These are phyloP conservation scores for Micromonas pusilla DNA, from an alignment of 139 green algal genomes.

Conservation along the genomic window DNA sequence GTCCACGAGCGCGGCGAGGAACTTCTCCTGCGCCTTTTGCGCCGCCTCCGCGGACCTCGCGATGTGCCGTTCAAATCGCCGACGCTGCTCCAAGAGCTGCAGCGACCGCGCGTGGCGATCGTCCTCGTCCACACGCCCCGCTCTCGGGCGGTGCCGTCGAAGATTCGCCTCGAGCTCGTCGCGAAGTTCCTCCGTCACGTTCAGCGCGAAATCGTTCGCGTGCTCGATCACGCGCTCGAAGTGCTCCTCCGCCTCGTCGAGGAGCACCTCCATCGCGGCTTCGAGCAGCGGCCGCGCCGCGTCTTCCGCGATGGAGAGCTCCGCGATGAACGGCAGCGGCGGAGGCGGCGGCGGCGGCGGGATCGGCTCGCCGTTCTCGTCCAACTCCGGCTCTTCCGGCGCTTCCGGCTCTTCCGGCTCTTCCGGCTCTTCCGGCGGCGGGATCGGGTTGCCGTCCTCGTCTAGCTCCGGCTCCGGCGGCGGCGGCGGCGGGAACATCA, in stretches of 20 bases:
- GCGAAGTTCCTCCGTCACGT: slow-evolving; percentile 33
- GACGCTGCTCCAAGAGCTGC: background rate
- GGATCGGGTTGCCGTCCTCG: background rate
- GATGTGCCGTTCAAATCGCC: background rate
- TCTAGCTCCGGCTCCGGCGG: background rate
- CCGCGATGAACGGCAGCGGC: background rate
- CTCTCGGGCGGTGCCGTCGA: slow-evolving; percentile 48
- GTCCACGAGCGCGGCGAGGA: background rate
- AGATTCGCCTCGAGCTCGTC: slow-evolving; percentile 55
- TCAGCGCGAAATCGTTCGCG: background rate
- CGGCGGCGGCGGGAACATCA: background rate
- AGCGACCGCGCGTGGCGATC: background rate
- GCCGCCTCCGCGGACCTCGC: background rate
- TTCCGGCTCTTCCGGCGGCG: background rate
- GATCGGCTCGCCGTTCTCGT: background rate
- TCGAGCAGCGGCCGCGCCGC: background rate
- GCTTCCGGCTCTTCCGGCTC: background rate
- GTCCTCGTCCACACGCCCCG: slow-evolving; percentile 47
- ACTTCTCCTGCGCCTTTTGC: background rate
- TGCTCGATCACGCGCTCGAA: background rate
- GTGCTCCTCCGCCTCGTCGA: background rate
- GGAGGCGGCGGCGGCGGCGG: too few species aligned
- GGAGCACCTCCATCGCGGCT: background rate
- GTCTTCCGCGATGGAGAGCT: background rate
- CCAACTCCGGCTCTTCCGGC: background rate